phyloP scores from a whole-genome alignment of 2,329 filamentous ascomycete species.

The Sarocladium kiliense region DNA sequence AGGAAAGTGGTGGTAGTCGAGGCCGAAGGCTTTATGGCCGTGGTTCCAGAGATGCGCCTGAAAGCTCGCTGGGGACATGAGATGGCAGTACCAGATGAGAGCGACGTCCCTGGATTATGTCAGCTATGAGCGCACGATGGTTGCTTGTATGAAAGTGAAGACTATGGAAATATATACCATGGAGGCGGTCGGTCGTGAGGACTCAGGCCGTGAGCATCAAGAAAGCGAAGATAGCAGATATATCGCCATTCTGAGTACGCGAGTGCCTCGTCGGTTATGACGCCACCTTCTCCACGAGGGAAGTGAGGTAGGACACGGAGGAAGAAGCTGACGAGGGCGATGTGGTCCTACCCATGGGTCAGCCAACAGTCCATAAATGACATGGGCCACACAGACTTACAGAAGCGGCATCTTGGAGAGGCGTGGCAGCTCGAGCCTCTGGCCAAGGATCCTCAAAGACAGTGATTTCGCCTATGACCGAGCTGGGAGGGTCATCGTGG shows the following conservation, averaged over 20 bases:
- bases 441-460: slow-evolving; percentile 9
- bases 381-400: not conserved
- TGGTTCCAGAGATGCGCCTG: slow-evolving; percentile 14
- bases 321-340: slow-evolving; percentile 13
- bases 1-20: slow-evolving; percentile 16
- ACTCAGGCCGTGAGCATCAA: slow-evolving; percentile 10
- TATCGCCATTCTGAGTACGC: slow-evolving; percentile 17
- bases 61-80: slow-evolving; percentile 13
- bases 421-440: not conserved
- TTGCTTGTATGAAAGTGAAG: not conserved
- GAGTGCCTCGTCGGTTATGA: slow-evolving; percentile 12
- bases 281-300: slow-evolving; percentile 6
- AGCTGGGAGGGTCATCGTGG: not conserved
- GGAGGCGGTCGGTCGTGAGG: slow-evolving; percentile 15
- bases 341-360: slow-evolving; percentile 14
- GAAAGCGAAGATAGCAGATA: slow-evolving; percentile 14
- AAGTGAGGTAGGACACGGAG: slow-evolving; percentile 14
- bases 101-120: slow-evolving; percentile 13
- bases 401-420: slow-evolving; percentile 6
- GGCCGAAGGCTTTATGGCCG: slow-evolving; percentile 11
- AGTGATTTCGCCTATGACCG: not conserved
- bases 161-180: slow-evolving; percentile 5
- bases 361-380: too few species aligned
- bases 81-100: slow-evolving; percentile 17
- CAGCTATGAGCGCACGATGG: not conserved